Evolutionary conservation across 805 yeast species (phyloP).

Genomic region (Sugiyamaella marilandica): DNA sequence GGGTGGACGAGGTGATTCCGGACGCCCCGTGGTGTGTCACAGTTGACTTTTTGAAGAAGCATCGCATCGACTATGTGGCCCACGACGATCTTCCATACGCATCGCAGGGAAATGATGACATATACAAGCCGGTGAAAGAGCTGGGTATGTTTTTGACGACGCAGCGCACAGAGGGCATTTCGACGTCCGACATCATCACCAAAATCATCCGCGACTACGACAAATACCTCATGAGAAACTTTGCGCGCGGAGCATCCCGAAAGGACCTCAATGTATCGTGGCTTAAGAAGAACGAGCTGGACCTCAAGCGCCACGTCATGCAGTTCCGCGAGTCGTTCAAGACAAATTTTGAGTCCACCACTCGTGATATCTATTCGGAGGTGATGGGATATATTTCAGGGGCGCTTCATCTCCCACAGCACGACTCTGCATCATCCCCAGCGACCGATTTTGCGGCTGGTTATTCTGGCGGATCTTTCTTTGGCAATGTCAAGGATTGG

Average conservation of each 20-base stretch:
- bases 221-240: constrained; percentile 92
- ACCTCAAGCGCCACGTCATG: constrained; percentile 80
- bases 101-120: constrained; percentile 82
- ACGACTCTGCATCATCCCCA: constrained; percentile 37
- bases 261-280: constrained; percentile 95
- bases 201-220: constrained; percentile 94
- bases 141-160: constrained; percentile 89
- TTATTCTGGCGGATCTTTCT: constrained; percentile 44
- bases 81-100: constrained; percentile 97
- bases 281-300: constrained; percentile 95
- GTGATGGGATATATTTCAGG: constrained; percentile 38
- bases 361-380: constrained; percentile 80
- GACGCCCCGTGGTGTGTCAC: constrained; percentile 95
- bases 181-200: constrained; percentile 94
- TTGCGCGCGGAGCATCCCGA: constrained; percentile 95
- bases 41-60: constrained; percentile 69
- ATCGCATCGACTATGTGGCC: constrained; percentile 91
- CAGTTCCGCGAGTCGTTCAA: constrained; percentile 86
- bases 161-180: constrained; percentile 93
- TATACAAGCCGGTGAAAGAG: constrained; percentile 87
- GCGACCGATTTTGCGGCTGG: constrained; percentile 63
- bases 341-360: constrained; percentile 59
- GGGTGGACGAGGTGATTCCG: constrained; percentile 97
- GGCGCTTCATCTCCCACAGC: constrained; percentile 15
- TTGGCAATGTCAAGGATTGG: constrained; percentile 34